A percentile compares a stretch with the other conserved stretches of the same genome.
Conservation (phyloP, 768 basidiomycete genomes). For the Mycena metata region DNA sequence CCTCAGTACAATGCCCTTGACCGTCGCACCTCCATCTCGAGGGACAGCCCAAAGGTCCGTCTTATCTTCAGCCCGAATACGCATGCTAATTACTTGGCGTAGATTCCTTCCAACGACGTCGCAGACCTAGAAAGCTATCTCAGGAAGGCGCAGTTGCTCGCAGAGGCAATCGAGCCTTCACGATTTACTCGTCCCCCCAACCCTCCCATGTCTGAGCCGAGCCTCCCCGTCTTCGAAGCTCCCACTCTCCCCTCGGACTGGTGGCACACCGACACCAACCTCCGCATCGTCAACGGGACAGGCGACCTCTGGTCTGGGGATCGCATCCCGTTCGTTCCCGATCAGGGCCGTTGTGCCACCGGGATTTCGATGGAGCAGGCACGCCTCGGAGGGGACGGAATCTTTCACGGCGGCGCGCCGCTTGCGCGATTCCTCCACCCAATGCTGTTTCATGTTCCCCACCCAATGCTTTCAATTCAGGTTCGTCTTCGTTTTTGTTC, state of each 20-base stretch:
- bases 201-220: too few relatives aligned
- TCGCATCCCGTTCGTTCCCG: slow-evolving; percentile 5
- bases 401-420: not conserved
- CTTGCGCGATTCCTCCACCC: not conserved
- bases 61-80: too few relatives aligned
- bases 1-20: too few relatives aligned
- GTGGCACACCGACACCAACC: slow-evolving; percentile 20
- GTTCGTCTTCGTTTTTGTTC: not conserved
- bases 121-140: too few relatives aligned
- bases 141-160: too few relatives aligned
- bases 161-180: too few relatives aligned
- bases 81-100: too few relatives aligned
- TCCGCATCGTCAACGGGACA: slow-evolving; percentile 7
- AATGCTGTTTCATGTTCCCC: not conserved
- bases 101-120: too few relatives aligned
- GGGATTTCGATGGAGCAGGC: slow-evolving; percentile 23
- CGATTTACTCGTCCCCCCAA: too few relatives aligned
- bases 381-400: not conserved
- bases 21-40: too few relatives aligned
- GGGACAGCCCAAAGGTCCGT: too few relatives aligned
- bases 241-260: slow-evolving; percentile 13
- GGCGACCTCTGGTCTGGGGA: slow-evolving; percentile 15
- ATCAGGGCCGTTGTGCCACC: not conserved
- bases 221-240: too few relatives aligned
- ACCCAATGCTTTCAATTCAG: slow-evolving; percentile 25